Conservation (phyloP, 169 alveolate species). For the Plasmodium reichenowi region DNA sequence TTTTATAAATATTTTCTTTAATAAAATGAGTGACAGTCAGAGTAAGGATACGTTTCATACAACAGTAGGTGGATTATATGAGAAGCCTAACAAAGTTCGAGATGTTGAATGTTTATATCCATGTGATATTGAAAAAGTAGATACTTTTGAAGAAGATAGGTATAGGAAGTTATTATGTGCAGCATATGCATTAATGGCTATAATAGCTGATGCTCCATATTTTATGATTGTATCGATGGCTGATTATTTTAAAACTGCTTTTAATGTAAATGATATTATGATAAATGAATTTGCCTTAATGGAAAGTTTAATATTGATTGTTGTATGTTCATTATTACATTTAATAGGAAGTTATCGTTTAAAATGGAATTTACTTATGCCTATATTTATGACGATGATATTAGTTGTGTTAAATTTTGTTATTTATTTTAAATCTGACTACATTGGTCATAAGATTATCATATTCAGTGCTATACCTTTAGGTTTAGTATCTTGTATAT, state of each 20-base stretch:
- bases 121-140: slow-evolving; percentile 18
- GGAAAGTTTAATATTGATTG: slow-evolving; percentile 32
- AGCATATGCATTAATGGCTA: slow-evolving; percentile 39
- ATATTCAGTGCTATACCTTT: slow-evolving; percentile 34
- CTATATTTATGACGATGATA: slow-evolving; percentile 1
- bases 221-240: slow-evolving; percentile 46
- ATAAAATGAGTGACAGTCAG: not conserved
- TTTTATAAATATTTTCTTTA: too few species aligned
- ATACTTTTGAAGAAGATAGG: slow-evolving; percentile 24
- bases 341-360: slow-evolving; percentile 48
- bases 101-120: slow-evolving; percentile 14
- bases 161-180: slow-evolving; percentile 7
- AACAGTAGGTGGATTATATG: not conserved
- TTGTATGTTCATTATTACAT: slow-evolving; percentile 24
- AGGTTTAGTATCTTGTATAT: slow-evolving; percentile 17
- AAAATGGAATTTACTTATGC: slow-evolving; percentile 31
- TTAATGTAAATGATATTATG: slow-evolving; percentile 27
- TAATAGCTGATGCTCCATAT: slow-evolving; percentile 42
- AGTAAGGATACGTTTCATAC: not conserved
- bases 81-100: not conserved
- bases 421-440: slow-evolving; percentile 12
- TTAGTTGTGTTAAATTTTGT: slow-evolving; percentile 10
- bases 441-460: slow-evolving; percentile 31
- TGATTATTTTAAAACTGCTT: slow-evolving; percentile 26
- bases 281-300: slow-evolving; percentile 39